These are phyloP conservation scores for Suillus weaverae DNA, from an alignment of 768 basidiomycete species.

Conservation along the genomic window DNA sequence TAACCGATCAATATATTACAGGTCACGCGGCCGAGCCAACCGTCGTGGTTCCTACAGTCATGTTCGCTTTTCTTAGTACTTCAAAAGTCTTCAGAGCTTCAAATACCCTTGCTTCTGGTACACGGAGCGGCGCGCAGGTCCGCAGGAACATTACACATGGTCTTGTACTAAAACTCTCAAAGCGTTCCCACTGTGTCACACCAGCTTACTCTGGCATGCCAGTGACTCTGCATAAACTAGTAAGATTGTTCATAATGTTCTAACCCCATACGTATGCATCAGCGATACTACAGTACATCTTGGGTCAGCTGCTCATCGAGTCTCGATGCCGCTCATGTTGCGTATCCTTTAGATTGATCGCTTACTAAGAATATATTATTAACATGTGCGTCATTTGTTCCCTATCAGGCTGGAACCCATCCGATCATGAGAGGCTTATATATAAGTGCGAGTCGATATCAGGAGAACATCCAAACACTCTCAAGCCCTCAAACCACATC, in stretches of 20 bases:
- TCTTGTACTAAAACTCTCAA: neutral
- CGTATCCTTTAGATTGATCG: too few relatives aligned
- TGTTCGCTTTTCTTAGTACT: neutral
- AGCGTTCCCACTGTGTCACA: neutral
- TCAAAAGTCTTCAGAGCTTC: neutral
- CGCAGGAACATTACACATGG: neutral
- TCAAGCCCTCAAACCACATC: neutral
- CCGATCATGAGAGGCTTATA: neutral
- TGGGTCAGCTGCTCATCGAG: too few relatives aligned
- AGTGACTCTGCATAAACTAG: too few relatives aligned
- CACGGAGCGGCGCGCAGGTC: neutral
- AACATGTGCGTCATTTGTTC: neutral
- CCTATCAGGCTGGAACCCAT: neutral
- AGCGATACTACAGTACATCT: too few relatives aligned
- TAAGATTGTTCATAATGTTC: too few relatives aligned
- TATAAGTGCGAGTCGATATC: neutral
- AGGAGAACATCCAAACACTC: neutral
- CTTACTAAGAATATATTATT: neutral
- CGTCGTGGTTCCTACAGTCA: neutral
- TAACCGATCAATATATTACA: constrained; percentile 7
- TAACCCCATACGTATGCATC: too few relatives aligned
- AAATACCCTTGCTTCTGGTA: neutral
- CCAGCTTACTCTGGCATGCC: neutral
- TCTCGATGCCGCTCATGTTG: neutral
- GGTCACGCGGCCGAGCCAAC: neutral